These are phyloP conservation scores for Skeletonema menzelii DNA, from an alignment of 108 stramenopile species.

Conservation along the genomic window DNA sequence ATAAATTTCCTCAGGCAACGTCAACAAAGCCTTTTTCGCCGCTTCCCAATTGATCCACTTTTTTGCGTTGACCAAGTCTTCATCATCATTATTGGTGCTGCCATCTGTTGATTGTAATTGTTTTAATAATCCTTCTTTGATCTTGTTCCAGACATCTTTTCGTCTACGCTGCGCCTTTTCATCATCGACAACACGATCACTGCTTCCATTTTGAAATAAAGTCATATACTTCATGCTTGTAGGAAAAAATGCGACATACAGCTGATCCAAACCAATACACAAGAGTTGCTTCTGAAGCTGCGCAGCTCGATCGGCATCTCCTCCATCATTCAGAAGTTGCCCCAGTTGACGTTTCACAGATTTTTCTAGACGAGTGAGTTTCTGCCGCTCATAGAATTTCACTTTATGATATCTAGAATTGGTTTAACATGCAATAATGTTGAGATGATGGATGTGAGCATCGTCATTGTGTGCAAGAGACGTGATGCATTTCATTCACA, in stretches of 20 bases:
- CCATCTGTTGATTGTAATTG: conserved; percentile 2
- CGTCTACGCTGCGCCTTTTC: conserved; percentile 52
- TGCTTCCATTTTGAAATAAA: conserved; percentile 59
- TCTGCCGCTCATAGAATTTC: conserved; percentile 86
- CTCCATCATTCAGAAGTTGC: conserved; percentile 6
- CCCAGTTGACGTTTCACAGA: conserved; percentile 40
- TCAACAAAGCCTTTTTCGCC: conserved; percentile 39
- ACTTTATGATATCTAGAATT: conserved; percentile 67
- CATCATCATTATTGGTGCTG: conserved; percentile 14
- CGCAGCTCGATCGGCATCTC: neutral
- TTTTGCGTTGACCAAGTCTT: conserved; percentile 9
- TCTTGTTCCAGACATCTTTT: conserved; percentile 41
- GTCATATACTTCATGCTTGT: conserved; percentile 73
- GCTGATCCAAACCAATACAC: conserved; percentile 69
- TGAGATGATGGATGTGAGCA: neutral
- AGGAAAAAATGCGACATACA: conserved; percentile 81
- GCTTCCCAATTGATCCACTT: conserved; percentile 38
- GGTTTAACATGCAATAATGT: neutral
- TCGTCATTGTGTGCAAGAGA: conserved; percentile 3
- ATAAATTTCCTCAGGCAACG: conserved; percentile 36
- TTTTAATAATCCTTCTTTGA: conserved; percentile 56
- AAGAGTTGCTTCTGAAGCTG: conserved; percentile 49
- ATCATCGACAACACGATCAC: conserved; percentile 50
- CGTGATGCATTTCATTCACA: neutral
- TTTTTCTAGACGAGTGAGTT: conserved; percentile 65